Percentiles rank a stretch among this genome's conserved stretches.
Conservation (phyloP, 495 filamentous ascomycete species). For the Chaetomidium leptoderma region DNA sequence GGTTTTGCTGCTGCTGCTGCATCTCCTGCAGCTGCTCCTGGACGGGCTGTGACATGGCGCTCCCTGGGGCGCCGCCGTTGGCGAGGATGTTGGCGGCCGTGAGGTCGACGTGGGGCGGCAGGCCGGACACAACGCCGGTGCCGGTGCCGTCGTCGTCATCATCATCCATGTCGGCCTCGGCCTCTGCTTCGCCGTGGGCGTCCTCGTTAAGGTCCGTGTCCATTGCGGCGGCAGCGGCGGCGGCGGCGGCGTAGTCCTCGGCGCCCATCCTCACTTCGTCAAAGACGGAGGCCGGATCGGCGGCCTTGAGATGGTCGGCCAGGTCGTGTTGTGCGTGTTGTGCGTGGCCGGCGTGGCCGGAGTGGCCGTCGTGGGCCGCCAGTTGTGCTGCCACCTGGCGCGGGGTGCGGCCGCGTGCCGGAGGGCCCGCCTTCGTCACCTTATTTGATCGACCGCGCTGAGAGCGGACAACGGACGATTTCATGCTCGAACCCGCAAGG, state of each 20-base stretch:
- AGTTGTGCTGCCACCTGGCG: conserved; percentile 24
- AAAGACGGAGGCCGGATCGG: conserved; percentile 52
- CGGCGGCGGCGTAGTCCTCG: conserved; percentile 42
- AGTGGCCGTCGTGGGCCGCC: conserved; percentile 14
- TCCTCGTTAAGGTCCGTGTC: conserved; percentile 29
- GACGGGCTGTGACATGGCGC: conserved; percentile 14
- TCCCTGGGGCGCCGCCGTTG: conserved; percentile 22
- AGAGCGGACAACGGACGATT: conserved; percentile 25
- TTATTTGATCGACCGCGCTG: conserved; percentile 41
- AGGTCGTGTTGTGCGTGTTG: conserved; percentile 38
- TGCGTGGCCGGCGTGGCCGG: not conserved
- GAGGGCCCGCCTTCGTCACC: conserved; percentile 39
- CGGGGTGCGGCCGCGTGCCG: conserved; percentile 29
- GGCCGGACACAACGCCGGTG: conserved; percentile 19
- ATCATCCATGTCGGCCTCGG: conserved; percentile 33
- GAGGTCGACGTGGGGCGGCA: conserved; percentile 32
- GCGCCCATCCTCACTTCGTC: conserved; percentile 37
- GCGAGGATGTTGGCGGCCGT: conserved; percentile 30
- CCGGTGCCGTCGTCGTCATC: conserved; percentile 26
- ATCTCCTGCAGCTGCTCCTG: conserved; percentile 26
- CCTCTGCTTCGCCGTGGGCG: conserved; percentile 31
- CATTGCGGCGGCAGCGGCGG: conserved; percentile 38
- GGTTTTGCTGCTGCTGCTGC: conserved; percentile 8
- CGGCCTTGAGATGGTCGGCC: conserved; percentile 58
- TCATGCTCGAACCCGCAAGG: conserved; percentile 28